A percentile compares a stretch with the other conserved stretches of the same genome.
These are phyloP conservation scores for Penicillium canescens DNA, from an alignment of 495 filamentous ascomycete genomes.

Conservation along the genomic window DNA sequence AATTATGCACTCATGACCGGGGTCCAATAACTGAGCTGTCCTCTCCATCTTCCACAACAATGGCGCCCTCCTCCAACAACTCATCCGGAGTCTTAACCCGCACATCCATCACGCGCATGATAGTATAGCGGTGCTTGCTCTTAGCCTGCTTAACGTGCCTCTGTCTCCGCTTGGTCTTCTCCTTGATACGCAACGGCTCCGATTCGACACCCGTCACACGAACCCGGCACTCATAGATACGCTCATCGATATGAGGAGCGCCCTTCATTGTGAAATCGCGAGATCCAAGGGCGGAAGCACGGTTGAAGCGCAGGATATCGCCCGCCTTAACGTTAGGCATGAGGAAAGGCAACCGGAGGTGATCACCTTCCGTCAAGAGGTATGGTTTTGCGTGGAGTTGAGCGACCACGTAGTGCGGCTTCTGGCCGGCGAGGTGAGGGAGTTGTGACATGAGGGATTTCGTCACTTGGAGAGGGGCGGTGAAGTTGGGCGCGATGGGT, in stretches of 20 bases:
- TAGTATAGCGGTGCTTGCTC: constrained; percentile 89
- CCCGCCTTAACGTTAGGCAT: constrained; percentile 83
- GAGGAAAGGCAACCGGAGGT: constrained; percentile 88
- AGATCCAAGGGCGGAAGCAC: constrained; percentile 75
- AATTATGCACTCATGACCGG: constrained; percentile 21
- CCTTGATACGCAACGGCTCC: constrained; percentile 82
- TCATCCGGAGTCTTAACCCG: constrained; percentile 65
- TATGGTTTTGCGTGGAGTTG: constrained; percentile 88
- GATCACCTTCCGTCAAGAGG: constrained; percentile 85
- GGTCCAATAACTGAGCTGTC: constrained; percentile 25
- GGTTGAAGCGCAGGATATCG: constrained; percentile 82
- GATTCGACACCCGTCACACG: constrained; percentile 82
- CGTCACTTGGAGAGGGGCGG: constrained; percentile 44
- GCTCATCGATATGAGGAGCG: constrained; percentile 72
- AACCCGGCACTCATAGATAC: constrained; percentile 80
- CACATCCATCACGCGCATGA: constrained; percentile 79
- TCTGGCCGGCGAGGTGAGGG: constrained; percentile 75
- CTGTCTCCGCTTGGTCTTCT: constrained; percentile 92
- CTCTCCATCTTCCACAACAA: constrained; percentile 35
- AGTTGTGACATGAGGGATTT: constrained; percentile 66
- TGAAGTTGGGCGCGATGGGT: constrained; percentile 37
- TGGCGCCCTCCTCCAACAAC: constrained; percentile 45
- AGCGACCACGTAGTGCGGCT: constrained; percentile 79
- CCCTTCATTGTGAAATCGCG: constrained; percentile 90
- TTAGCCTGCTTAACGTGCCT: constrained; percentile 68